Evolutionary conservation across 2,329 filamentous ascomycete genomes (phyloP), one percentile per base, ranked within the genome.

Genomic region (Cytospora piceae): DNA sequence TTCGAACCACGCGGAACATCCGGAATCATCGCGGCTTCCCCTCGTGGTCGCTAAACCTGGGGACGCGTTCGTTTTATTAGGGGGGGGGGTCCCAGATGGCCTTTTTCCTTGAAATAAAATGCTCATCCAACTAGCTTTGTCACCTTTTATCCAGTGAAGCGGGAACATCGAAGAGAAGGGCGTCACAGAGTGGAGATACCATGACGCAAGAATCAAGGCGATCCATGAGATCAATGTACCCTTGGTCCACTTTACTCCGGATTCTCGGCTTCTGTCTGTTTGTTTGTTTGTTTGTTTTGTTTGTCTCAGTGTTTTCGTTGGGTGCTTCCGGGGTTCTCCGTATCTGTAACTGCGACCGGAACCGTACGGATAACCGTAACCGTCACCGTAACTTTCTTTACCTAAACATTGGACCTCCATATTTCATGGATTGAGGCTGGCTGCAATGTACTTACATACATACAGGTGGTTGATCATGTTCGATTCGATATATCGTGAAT

Each of bases 11-110:
- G n/a, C 22, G 46, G 46, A 49, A n/a, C 46, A 24, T 24, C 8
- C 46, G 46, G 46, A 49, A 49, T 49, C 46, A 49, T 49, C 46
- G 46, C n/a, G 46, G n/a, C 46, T 49, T 24, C 46, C 46, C 46
- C n/a, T 24, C n/a, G n/a, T 24, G 7, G n/a, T 22, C 20, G 42
- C 8, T 20, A 46, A 8, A 3, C n/a, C 12, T 5, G 27, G 27
- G 11, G 20, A 49, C 46, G n/a, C 46, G 46, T 49, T 22, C n/a
- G n/a, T n/a, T n/a, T 20, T 17, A 7, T 15, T n/a, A 5, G 39
- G n/a, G 7, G 6, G 20, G 2, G n/a, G 11, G 22, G 27, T 3
- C 27, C 3, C 27, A 49, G 20, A n/a, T 6, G 34, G 2, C 12
- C 12, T 15, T 14, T 14, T 24, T 49, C 46, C 22, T 49, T 22